phyloP scores from a whole-genome alignment of 345 rosid species.

The Physaria fendleri region DNA sequence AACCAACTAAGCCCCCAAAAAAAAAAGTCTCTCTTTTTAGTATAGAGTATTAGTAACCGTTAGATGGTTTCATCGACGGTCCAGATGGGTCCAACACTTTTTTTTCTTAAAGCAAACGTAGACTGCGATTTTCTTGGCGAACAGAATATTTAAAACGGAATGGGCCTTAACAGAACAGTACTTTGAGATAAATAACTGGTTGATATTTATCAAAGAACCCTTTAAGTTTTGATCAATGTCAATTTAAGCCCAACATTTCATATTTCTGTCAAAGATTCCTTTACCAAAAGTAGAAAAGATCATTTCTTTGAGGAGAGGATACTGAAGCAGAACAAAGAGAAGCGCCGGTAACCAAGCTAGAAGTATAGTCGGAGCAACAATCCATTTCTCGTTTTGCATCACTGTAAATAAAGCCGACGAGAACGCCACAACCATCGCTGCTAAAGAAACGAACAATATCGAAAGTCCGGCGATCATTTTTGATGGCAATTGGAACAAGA shows the following conservation, averaged over 20 bases:
- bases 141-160: slow-evolving; percentile 24
- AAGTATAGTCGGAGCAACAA: slow-evolving; percentile 23
- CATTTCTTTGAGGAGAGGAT: slow-evolving; percentile 28
- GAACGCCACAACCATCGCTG: slow-evolving; percentile 34
- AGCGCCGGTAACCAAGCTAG: slow-evolving; percentile 23
- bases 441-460: slow-evolving; percentile 24
- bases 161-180: no score
- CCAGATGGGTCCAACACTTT: slow-evolving; percentile 22
- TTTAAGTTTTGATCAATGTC: no score
- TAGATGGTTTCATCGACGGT: slow-evolving; percentile 30
- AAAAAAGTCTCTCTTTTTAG: slow-evolving; percentile 14
- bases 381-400: background rate
- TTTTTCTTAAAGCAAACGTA: background rate
- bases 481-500: slow-evolving; percentile 23
- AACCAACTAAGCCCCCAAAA: background rate
- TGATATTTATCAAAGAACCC: no score
- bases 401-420: slow-evolving; percentile 22
- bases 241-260: slow-evolving; percentile 20
- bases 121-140: slow-evolving; percentile 25
- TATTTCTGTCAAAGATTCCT: slow-evolving; percentile 29
- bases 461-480: slow-evolving; percentile 32
- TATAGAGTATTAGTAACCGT: slow-evolving; percentile 30
- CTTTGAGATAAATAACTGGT: no score
- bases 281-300: slow-evolving; percentile 20
- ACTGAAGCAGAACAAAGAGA: slow-evolving; percentile 28